Evolutionary conservation across 2,329 filamentous ascomycete genomes (phyloP), one percentile per base, ranked within the genome.

Genomic region (Ophiocordyceps unilateralis): DNA sequence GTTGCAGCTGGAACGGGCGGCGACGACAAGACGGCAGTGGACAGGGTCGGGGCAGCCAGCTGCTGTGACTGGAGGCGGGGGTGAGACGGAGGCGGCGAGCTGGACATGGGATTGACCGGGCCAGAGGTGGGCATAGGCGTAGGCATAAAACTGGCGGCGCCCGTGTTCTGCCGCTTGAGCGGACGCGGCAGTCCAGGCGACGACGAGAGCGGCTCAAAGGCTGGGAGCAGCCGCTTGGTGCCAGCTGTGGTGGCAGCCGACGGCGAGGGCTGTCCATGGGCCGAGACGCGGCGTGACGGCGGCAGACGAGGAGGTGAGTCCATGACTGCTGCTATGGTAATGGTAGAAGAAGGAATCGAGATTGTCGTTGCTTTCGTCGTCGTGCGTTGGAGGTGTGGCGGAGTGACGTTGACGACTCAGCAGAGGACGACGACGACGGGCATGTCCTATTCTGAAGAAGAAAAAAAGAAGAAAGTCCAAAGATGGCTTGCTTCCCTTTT

Each of bases 71-170:
- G 24, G 12, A 12, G 24, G 9, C 12, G 23, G 23, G 5, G 23
- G 6, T 26, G 24, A 9, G 24, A 26, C 24, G 24, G 7, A 4
- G n/a, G 32, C n/a, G 32, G 32, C 44, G 88, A 93, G 40, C 86
- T 93, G 32, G 84, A 86, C 51, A 94, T 85, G 51, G 94, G 68
- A 53, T 95, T 85, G 54, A 84, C 85, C 39, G 89, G 94, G 51
- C 86, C 93, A 4, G 91, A 96, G 5, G 89, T 95, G 19, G 89
- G 88, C 47, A 93, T 74, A 1, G 91, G 91, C 3, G 91, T 96
- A 37, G 91, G 91, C 64, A 96, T 96, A 15, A 39, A 39, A 56
- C 81, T 86, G 51, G 71, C 11, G 44, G 63, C 56, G 36, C 59
- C 60, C 12, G 58, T 55, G 39, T 72, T 74, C 55, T 78, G 81